These are phyloP conservation scores for Mortierella sp. DNA, from an alignment of 371 early-diverging fungal genomes.

Conservation along the genomic window DNA sequence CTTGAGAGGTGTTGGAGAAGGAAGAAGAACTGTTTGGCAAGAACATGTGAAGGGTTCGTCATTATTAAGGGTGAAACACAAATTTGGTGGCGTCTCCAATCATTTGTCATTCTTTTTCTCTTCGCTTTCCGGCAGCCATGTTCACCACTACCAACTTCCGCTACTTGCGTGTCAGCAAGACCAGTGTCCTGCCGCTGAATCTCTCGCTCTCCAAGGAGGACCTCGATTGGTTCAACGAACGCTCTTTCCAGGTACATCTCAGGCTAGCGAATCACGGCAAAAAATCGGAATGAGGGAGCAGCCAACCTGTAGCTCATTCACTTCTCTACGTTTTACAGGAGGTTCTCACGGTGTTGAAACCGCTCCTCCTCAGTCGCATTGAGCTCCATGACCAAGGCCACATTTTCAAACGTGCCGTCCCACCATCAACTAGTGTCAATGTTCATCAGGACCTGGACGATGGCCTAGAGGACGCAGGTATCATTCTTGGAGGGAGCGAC, in stretches of 20 bases:
- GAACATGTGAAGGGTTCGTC: background rate
- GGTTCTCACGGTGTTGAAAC: slow-evolving; percentile 33
- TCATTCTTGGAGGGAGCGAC: slow-evolving; percentile 30
- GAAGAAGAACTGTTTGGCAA: background rate
- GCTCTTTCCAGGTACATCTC: slow-evolving; percentile 31
- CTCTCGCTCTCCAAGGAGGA: slow-evolving; percentile 47
- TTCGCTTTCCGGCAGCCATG: background rate
- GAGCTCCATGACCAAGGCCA: slow-evolving; percentile 37
- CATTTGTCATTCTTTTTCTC: too few species aligned
- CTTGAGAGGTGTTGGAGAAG: background rate
- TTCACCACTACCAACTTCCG: slow-evolving; percentile 44
- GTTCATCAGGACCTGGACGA: slow-evolving; percentile 18
- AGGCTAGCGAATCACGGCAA: background rate
- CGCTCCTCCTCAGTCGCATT: slow-evolving; percentile 27
- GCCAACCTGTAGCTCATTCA: background rate
- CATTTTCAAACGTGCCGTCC: slow-evolving; percentile 11
- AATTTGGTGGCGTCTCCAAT: background rate
- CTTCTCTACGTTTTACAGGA: slow-evolving; percentile 16
- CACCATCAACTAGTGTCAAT: slow-evolving; percentile 7
- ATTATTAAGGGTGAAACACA: too few species aligned
- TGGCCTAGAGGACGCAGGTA: slow-evolving; percentile 42
- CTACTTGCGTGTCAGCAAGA: slow-evolving; percentile 44
- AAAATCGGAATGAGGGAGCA: background rate
- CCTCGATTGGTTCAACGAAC: slow-evolving; percentile 50
- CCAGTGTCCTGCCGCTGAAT: slow-evolving; percentile 31